Conservation (phyloP, 176 grass and related monocot genomes). For the Poa pratensis region DNA sequence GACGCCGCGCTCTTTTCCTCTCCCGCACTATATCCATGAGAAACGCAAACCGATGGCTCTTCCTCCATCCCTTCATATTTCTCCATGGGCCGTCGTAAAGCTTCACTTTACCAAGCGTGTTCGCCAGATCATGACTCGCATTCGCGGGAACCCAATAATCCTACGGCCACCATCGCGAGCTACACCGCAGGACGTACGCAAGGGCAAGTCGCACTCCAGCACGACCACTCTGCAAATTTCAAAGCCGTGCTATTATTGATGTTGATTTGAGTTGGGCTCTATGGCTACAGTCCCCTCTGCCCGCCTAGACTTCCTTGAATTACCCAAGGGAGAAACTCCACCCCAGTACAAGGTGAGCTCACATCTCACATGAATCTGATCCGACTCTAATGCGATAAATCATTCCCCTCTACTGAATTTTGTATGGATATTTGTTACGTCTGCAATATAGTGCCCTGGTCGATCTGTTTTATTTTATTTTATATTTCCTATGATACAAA, state of each 20-base stretch:
- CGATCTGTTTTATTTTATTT: too few relatives aligned
- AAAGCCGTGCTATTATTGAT: neutral
- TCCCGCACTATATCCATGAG: too few relatives aligned
- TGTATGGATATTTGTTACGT: too few relatives aligned
- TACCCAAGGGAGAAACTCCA: neutral
- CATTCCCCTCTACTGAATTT: too few relatives aligned
- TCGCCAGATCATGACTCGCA: neutral
- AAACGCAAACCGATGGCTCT: too few relatives aligned
- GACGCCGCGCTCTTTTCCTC: too few relatives aligned
- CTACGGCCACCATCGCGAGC: neutral
- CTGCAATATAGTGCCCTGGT: too few relatives aligned
- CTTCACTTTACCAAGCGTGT: neutral
- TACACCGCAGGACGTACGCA: neutral
- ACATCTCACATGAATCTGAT: neutral
- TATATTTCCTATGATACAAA: too few relatives aligned
- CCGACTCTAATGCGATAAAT: too few relatives aligned
- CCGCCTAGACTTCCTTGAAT: neutral
- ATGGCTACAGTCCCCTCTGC: neutral
- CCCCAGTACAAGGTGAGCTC: neutral
- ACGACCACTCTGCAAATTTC: neutral
- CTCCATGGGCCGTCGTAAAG: neutral
- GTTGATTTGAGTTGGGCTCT: neutral
- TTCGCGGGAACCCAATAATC: neutral
- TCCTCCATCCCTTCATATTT: neutral
- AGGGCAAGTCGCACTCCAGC: neutral